These are phyloP conservation scores for Begonia loranthoides DNA, from an alignment of 306 rosid genomes.

Conservation along the genomic window DNA sequence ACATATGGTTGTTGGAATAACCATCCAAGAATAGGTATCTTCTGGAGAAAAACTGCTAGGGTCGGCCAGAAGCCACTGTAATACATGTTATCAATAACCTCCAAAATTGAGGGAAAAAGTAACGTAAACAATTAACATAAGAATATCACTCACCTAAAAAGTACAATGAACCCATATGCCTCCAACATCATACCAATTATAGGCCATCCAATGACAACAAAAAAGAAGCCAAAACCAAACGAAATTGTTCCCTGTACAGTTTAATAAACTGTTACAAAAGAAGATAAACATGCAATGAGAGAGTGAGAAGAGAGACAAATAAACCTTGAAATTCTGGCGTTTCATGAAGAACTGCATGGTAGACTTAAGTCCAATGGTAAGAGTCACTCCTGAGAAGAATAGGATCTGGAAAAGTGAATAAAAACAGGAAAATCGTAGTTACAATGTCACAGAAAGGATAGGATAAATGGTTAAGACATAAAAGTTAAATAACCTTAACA, in stretches of 20 bases:
- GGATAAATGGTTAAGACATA: background rate
- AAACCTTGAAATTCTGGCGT: constrained; percentile 80
- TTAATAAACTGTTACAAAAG: no score
- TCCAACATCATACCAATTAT: constrained; percentile 88
- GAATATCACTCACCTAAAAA: constrained; percentile 55
- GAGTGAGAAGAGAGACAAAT: constrained; percentile 12
- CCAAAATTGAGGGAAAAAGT: background rate
- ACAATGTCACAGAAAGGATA: background rate
- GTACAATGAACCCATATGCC: constrained; percentile 76
- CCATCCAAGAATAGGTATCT: constrained; percentile 92
- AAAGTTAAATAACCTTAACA: background rate
- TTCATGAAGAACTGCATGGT: constrained; percentile 94
- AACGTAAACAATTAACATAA: background rate
- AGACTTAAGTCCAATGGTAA: constrained; percentile 88
- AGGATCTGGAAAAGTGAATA: constrained; percentile 55
- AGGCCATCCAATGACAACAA: constrained; percentile 92
- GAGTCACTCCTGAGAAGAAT: constrained; percentile 87
- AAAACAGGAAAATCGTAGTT: constrained; percentile 4
- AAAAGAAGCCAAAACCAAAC: constrained; percentile 73
- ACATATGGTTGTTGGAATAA: constrained; percentile 72
- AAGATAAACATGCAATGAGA: background rate
- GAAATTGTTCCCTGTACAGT: constrained; percentile 75
- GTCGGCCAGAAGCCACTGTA: constrained; percentile 99
- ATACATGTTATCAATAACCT: constrained; percentile 22
- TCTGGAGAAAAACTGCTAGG: constrained; percentile 77